Base-by-base conservation (phyloP, 192 early-diverging fungal genomes). In the Mortierella alpina region DNA sequence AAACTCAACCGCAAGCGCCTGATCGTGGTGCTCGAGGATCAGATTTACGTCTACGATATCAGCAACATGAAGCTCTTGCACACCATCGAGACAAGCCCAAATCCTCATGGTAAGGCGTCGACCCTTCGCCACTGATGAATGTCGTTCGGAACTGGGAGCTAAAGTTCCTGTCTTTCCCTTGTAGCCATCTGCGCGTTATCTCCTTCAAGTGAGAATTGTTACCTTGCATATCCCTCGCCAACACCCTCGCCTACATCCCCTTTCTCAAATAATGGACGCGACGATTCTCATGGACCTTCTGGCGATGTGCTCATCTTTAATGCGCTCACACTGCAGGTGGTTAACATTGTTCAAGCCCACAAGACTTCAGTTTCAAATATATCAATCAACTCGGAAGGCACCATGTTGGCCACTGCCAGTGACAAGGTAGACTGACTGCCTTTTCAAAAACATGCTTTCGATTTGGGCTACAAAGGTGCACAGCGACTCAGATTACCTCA, bases 21-120 rank as follows among this genome's bases (percentile, higher is more conserved):
- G 7, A 91, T 98, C 47, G 97, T 98, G 12, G 93, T 97, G 22
- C 89, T 99, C 45, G 98, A 99, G 73, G 95, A 97, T 82, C 94
- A 94, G 68, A 96, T 98, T 51, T 98, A 95, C 82, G 91, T 98
- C 17, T 98, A 98, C 84, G 97, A 99, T 72, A 98, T 98, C 63
- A 91, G 92, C 83, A 99, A 99, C 84, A 99, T 99, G 97, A 97
- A 96, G 81, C 89, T 98, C 12, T 86, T 98, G 47, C 94, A 97
- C 72, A 96, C 95, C 0, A 96, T 99, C 72, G 96, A 99, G 59
- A 98, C 97, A 14, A 93, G 90, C 60, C 95, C 96, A 0, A 98
- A 98, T 73, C 96, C 95, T 17, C 83, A 90, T 83, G 93, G 95
- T 94, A 84, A 61, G 73, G 11, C 15, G 31, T 31, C 31, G 31